Base-by-base conservation (phyloP, 192 early-diverging fungal species). In the Podila minutissima region DNA sequence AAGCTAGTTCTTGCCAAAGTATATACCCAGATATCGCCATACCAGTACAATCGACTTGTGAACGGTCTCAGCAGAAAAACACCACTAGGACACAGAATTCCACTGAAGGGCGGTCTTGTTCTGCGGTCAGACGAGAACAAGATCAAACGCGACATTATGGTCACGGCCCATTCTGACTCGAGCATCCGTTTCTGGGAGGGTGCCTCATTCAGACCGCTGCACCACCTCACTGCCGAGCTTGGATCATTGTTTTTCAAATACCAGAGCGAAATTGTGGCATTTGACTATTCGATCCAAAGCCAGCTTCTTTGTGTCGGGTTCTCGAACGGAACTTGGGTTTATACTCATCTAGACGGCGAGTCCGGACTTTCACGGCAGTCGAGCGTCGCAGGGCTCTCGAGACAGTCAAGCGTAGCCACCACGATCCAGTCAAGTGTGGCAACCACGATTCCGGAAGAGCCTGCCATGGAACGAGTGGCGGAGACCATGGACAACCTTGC, bases 171-270 rank as follows among this genome's bases (percentile, higher is more conserved):
- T 46, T 64, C 65, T 7, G 83, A 81, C 13, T 66, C 57, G 19
- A 71, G 82, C 53, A 66, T 88, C n/a, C 82, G 82, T 0, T 83
- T 88, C 32, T 88, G 85, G 83, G 87, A 88, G 51, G 70, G 51
- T 9, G 85, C 87, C n/a, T 82, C 87, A 0, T 82, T 77, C 50
- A 64, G 78, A 19, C 85, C 85, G 2, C 46, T 88, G 12, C 74
- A 83, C 29, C 78, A 86, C 59, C 60, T 86, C 3, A 82, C 83
- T 7, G 59, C 83, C 15, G 66, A 72, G 29, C 59, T 78, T 4
- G 72, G 68, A 4, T 64, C 72, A 13, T 15, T 86, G 26, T 70
- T 64, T 31, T 69, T 67, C 33, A 67, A 77, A 50, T 57, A 61
- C 24, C 64, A 71, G 15, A 59, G 60, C 3, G 61, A 74, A 38